Base-by-base conservation (phyloP, 2,329 filamentous ascomycete species). In the Epichloe brachyelytri region DNA sequence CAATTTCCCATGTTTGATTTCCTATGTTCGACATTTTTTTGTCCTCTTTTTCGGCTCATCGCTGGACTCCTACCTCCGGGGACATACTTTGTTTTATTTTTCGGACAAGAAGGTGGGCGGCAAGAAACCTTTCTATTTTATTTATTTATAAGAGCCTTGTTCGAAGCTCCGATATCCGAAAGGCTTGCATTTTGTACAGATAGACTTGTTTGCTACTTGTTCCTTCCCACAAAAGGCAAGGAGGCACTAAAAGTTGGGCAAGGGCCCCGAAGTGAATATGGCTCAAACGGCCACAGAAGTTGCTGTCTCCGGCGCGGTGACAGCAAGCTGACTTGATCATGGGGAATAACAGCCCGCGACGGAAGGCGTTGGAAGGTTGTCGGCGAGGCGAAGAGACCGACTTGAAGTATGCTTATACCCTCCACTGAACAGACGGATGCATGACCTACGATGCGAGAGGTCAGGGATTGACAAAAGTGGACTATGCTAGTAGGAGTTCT, bases 171-270 rank as follows among this genome's bases (percentile, higher is more conserved):
- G 45, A 49, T 46, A 51, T 46, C 46, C 19, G 46, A 46, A 37
- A 49, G 37, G 58, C 59, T 57, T 65, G 59, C 62, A 64, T 66
- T 60, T 63, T 69, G 63, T 67, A 68, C 64, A 61, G 66, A 65
- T 68, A 69, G 67, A 68, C 60, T 66, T 67, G 56, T 62, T 67
- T 66, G 64, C 63, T 63, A 68, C 64, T 64, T 63, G 58, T 65
- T 62, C n/a, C 59, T 62, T 60, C 7, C 59, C 62, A 58, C 44
- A 26, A 50, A 44, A 41, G 60, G 60, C 59, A 65, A 62, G 61
- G 62, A 61, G 60, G 46, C 48, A 60, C 59, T 59, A 59, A 68
- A 67, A 64, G 57, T 63, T 63, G 57, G 54, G 57, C 59, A 63
- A 57, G 59, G 53, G 57, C 62, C 57, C 62, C 14, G 38, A 41